Conservation (phyloP, 306 rosid species). For the Mucuna pruriens region DNA sequence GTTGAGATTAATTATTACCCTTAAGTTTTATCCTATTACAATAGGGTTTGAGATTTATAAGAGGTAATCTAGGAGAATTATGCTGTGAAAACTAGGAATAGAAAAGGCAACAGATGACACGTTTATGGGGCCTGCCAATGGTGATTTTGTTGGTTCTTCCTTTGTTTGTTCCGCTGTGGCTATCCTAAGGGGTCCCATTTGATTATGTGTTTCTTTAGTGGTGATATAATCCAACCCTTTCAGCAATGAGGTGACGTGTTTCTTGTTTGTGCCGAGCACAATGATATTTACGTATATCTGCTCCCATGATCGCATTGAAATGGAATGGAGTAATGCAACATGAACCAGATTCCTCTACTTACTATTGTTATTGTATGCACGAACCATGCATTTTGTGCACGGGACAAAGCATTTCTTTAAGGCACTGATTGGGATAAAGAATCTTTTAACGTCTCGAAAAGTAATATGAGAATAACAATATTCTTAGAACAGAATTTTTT, state of each 20-base stretch:
- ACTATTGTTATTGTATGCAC: not conserved
- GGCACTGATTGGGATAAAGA: not conserved
- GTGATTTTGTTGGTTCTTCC: not conserved
- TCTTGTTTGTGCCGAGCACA: not conserved
- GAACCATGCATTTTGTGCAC: not conserved
- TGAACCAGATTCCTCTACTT: not conserved
- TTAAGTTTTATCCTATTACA: not conserved
- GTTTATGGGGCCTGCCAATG: slow-evolving; percentile 31
- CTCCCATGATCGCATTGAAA: not conserved
- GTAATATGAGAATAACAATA: not conserved
- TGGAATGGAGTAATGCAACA: not conserved
- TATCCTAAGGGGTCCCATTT: slow-evolving; percentile 39
- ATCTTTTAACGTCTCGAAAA: not conserved
- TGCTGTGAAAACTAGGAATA: slow-evolving; percentile 26
- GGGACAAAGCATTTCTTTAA: not conserved
- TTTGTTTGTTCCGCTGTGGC: slow-evolving; percentile 42
- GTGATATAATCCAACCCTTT: slow-evolving; percentile 38
- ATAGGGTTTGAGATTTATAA: slow-evolving; percentile 4
- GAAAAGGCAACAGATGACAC: slow-evolving; percentile 9
- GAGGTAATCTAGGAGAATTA: slow-evolving; percentile 21
- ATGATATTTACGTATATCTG: not conserved
- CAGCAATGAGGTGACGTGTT: slow-evolving; percentile 9
- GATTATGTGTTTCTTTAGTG: slow-evolving; percentile 43
- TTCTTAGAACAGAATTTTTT: not conserved
- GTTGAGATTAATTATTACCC: not conserved